Evolutionary conservation across 768 basidiomycete genomes (phyloP), one percentile per base, ranked within the genome.

Genomic region (Boletus rubescentipes): DNA sequence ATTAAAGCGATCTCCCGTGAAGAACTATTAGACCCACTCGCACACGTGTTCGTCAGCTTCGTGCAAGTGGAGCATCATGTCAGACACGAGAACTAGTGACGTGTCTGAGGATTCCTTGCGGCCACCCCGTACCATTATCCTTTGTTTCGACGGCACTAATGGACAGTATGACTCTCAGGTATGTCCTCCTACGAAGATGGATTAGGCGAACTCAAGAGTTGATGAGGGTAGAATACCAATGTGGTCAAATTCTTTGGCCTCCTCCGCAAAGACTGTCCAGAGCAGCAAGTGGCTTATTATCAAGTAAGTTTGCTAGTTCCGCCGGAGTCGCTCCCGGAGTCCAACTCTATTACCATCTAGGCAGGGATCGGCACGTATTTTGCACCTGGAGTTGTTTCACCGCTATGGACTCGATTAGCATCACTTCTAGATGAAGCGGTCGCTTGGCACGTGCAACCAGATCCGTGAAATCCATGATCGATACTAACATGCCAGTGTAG

Each of bases 121-220:
- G 11, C 49, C 53, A 38, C 62, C 75, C 10, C 77, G 81, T 31
- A 77, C 77, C 0, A 75, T 87, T 29, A 73, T 88, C 30, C 72
- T 89, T 21, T 87, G 84, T 67, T 89, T 89, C 61, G 87, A 89
- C 58, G 87, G 87, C 12, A 88, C 87, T 4, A 66, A 76, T 2
- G 74, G 74, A 49, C 76, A 83, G 59, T 88, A 79, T 56, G 69
- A 75, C 55, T 64, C 69, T 4, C 61, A 67, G 52, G 86, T 84
- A 57, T 30, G 80, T 55, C 54, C 23, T 32, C 23, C 31, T 10
- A 29, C 45, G 20, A 38, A 43, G 4, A 15, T 3, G 12, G 18
- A 31, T 23, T 16, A 14, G 12, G 36, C 9, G 5, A n/a, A 12
- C 12, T 31, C 26, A 26, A 26, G 37, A 20, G 52, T 61, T 32